Evolutionary conservation across 305 asterid genomes (phyloP), one percentile per base, ranked within the genome.

Genomic region (Plantago coronopus): DNA sequence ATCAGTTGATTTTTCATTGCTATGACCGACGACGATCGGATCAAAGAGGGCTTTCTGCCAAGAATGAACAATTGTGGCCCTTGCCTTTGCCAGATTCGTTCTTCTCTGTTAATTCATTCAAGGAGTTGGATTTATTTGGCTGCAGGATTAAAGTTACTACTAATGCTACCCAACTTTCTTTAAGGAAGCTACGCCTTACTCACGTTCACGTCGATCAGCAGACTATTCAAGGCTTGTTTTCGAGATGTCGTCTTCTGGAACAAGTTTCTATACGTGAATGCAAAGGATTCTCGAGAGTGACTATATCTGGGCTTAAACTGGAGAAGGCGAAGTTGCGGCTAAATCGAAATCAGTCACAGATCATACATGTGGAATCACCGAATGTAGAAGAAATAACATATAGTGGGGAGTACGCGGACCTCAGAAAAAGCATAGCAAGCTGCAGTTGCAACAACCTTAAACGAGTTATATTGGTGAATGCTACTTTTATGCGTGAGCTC

Each of bases 111-210:
- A 16, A 55, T 12, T 48, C 69, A 7, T 7, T 69, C 31, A 27
- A 57, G n/a, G 31, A 34, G 11, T 23, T 69, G 56, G 69, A 69
- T 13, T 22, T 63, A 7, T 43, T 40, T 10, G 69, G 69, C 4
- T 63, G 74, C 16, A 29, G 43, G 44, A 27, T 69, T 45, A n/a
- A n/a, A n/a, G 5, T 12, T 7, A 20, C 21, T 19, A 51, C 47
- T 4, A 4, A 37, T 29, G 5, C 40, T 16, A 13, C 1, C 12
- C 10, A 31, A 40, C 27, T 50, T 4, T 57, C 55, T 18, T 17
- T 69, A n/a, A 57, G 0, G 19, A 64, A 43, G 19, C 58, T 69
- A 4, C 27, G 2, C 0, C 62, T 69, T 21, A 23, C 29, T 15
- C 47, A 37, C 10, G 69, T 63, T 20, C n/a, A 0, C 0, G 38